Evolutionary conservation across 2,329 filamentous ascomycete species (phyloP).

Genomic region (Diaporthe ampelina): DNA sequence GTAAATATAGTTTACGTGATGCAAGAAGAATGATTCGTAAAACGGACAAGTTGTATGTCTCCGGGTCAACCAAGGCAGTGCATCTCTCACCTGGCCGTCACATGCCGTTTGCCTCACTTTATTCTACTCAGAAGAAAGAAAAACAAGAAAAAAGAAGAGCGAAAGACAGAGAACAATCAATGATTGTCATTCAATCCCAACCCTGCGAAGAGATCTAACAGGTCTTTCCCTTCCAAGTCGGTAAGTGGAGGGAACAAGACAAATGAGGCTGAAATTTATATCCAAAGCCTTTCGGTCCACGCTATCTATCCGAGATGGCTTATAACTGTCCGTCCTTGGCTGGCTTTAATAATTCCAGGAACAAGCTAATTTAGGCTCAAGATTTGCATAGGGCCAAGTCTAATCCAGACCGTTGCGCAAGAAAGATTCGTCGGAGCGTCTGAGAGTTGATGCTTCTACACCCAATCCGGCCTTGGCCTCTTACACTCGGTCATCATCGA

Average conservation of each 20-base stretch:
- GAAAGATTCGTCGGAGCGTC: slow-evolving; percentile 1
- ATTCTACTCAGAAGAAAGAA: too few species aligned
- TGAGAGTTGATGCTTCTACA: background rate
- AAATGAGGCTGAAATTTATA: background rate
- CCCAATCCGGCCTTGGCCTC: slow-evolving; percentile 5
- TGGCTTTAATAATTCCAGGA: background rate
- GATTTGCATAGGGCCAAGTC: background rate
- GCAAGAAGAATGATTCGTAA: background rate
- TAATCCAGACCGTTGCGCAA: background rate
- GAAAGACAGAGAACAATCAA: too few species aligned
- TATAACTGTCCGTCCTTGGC: background rate
- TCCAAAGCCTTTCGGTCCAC: background rate
- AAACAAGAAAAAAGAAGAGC: too few species aligned
- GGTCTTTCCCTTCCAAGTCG: background rate
- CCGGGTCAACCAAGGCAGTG: background rate
- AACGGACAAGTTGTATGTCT: background rate
- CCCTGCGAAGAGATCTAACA: too few species aligned
- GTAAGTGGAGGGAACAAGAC: background rate
- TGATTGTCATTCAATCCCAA: too few species aligned
- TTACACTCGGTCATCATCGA: background rate
- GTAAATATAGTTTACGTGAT: background rate
- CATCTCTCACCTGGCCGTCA: background rate
- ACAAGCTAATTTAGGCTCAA: background rate
- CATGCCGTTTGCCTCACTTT: too few species aligned
- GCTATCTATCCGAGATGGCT: background rate